These are phyloP conservation scores for Diaporthe sp. DNA, from an alignment of 2,329 filamentous ascomycete genomes.

Conservation along the genomic window DNA sequence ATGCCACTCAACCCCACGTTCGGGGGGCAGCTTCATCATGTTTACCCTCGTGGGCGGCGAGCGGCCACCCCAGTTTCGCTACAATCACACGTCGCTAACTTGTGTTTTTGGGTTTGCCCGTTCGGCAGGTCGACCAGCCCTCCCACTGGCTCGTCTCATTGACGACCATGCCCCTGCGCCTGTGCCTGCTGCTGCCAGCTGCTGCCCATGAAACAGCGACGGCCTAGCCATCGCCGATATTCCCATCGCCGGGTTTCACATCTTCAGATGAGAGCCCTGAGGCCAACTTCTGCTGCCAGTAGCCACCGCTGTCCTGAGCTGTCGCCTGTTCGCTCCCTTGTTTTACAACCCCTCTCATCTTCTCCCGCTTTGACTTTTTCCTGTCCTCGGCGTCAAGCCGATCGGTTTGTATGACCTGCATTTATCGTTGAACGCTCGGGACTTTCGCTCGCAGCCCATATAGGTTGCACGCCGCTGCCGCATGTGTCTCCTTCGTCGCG, in stretches of 20 bases:
- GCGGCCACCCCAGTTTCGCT: not conserved
- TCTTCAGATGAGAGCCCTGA: conserved; percentile 29
- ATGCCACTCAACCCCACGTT: conserved; percentile 2
- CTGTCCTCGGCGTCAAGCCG: conserved; percentile 5
- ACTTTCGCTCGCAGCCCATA: not conserved
- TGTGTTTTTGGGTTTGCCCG: not conserved
- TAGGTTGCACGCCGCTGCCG: conserved; percentile 6
- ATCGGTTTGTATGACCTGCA: not conserved
- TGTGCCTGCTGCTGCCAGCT: not conserved
- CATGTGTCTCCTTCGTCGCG: not conserved
- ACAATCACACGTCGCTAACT: not conserved
- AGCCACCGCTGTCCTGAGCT: not conserved
- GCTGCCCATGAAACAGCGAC: conserved; percentile 24
- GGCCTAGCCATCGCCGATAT: conserved; percentile 24
- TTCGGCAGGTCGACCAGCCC: not conserved
- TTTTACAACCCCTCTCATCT: conserved; percentile 1
- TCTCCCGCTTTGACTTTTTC: conserved; percentile 11
- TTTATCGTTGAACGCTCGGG: not conserved
- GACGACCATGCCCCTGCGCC: not conserved
- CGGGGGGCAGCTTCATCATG: not conserved
- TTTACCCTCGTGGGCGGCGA: not conserved
- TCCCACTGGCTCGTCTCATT: not conserved
- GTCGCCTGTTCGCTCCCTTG: conserved; percentile 5
- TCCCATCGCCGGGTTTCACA: conserved; percentile 27
- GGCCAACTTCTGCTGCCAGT: not conserved